phyloP scores from a whole-genome alignment of 2,329 filamentous ascomycete species.

The Aspergillus pseudoterreus region DNA sequence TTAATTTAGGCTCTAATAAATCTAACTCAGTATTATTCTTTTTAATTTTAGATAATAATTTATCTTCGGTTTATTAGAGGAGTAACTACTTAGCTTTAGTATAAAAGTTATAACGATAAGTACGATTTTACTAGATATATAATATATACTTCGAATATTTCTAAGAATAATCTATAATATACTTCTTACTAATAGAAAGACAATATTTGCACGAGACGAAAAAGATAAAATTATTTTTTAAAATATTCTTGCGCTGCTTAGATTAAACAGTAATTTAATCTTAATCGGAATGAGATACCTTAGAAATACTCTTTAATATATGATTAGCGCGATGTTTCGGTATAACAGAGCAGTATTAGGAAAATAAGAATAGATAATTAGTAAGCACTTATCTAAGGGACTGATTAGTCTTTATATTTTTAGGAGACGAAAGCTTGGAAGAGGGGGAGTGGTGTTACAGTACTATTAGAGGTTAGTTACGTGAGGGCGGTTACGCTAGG shows the following conservation, averaged over 20 bases:
- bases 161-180: not conserved
- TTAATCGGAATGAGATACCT: not conserved
- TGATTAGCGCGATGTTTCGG: not conserved
- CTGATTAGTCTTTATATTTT: not conserved
- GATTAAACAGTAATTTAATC: too few species aligned
- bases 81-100: not conserved
- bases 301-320: not conserved
- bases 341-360: not conserved
- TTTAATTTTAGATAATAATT: not conserved
- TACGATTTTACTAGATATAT: not conserved
- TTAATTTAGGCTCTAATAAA: not conserved
- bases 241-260: not conserved
- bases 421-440: not conserved
- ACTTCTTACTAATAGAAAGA: not conserved
- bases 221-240: not conserved
- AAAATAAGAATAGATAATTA: not conserved
- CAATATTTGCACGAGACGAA: not conserved
- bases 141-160: not conserved
- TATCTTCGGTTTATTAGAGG: not conserved
- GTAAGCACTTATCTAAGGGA: not conserved
- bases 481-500: too few species aligned
- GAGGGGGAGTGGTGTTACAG: not conserved
- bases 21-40: not conserved
- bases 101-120: not conserved
- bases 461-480: rapidly evolving